Conservation (phyloP, 2,329 filamentous ascomycete species). For the Fusarium poae region DNA sequence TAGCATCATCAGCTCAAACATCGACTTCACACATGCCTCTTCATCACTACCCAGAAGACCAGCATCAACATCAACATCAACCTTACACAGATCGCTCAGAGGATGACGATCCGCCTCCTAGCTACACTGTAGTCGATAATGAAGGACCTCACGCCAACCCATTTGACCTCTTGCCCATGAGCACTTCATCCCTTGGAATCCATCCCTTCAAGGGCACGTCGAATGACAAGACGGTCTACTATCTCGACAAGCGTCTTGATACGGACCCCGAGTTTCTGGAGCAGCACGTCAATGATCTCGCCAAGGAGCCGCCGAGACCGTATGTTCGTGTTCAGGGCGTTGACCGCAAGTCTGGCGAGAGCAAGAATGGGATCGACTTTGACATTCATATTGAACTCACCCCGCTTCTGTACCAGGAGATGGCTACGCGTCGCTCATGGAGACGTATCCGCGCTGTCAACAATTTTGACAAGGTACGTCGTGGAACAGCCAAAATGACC, state of each 20-base stretch:
- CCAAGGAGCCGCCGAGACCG: conserved; percentile 65
- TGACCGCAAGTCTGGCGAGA: conserved; percentile 62
- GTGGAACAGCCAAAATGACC: conserved; percentile 71
- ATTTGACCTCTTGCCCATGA: conserved; percentile 29
- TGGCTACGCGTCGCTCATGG: conserved; percentile 57
- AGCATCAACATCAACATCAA: conserved; percentile 10
- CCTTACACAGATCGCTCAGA: conserved; percentile 33
- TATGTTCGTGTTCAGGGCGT: conserved; percentile 66
- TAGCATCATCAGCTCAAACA: conserved; percentile 29
- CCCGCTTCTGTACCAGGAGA: conserved; percentile 66
- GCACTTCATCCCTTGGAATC: conserved; percentile 41
- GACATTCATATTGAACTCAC: conserved; percentile 70
- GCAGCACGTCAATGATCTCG: conserved; percentile 59
- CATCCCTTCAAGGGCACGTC: conserved; percentile 50
- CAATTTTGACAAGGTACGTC: conserved; percentile 70
- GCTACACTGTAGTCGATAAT: conserved; percentile 40
- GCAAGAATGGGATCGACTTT: conserved; percentile 67
- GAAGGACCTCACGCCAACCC: conserved; percentile 32
- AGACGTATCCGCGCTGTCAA: conserved; percentile 63
- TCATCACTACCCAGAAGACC: conserved; percentile 41
- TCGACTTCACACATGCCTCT: conserved; percentile 37
- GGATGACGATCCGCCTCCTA: conserved; percentile 36
- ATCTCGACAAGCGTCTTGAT: conserved; percentile 62
- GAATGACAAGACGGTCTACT: conserved; percentile 56
- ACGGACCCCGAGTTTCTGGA: conserved; percentile 59